phyloP scores from a whole-genome alignment of 495 filamentous ascomycete species.

The Entonaema liquescens region DNA sequence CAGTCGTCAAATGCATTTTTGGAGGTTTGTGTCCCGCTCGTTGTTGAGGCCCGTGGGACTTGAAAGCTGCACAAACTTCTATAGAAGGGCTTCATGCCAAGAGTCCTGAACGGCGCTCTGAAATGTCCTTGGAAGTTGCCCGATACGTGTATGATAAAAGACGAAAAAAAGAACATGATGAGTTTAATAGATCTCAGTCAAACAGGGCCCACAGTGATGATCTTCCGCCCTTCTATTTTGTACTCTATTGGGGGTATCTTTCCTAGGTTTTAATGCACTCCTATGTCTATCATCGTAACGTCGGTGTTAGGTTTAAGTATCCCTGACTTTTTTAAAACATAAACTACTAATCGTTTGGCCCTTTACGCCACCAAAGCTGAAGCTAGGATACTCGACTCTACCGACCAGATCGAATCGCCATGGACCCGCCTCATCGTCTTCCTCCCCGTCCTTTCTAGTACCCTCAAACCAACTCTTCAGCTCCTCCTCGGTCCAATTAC shows the following conservation, averaged over 20 bases:
- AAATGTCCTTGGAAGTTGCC: constrained; percentile 14
- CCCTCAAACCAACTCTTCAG: constrained; percentile 76
- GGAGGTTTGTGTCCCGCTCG: constrained; percentile 34
- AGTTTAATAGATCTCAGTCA: constrained; percentile 41
- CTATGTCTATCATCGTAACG: neutral
- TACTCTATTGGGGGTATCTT: neutral
- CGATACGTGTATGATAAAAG: constrained; percentile 38
- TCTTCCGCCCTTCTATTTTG: neutral
- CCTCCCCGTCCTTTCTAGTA: constrained; percentile 21
- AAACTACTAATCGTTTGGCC: constrained; percentile 86
- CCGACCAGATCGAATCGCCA: constrained; percentile 60
- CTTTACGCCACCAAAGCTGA: constrained; percentile 85
- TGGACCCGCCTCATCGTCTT: constrained; percentile 5
- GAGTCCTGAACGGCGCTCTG: neutral
- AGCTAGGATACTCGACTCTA: constrained; percentile 80
- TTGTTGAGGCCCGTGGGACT: constrained; percentile 18
- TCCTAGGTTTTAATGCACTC: neutral
- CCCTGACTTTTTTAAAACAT: constrained; percentile 69
- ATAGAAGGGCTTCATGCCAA: constrained; percentile 18
- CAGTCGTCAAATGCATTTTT: constrained; percentile 32
- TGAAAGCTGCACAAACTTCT: constrained; percentile 27
- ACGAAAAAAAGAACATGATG: constrained; percentile 33
- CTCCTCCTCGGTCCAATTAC: constrained; percentile 97
- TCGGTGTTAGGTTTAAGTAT: neutral
- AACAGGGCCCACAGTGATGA: constrained; percentile 4